A percentile compares a stretch with the other conserved stretches of the same genome.
Evolutionary conservation across 116 monocot genomes (phyloP).

Genomic region (Dioscorea cayenensis): DNA sequence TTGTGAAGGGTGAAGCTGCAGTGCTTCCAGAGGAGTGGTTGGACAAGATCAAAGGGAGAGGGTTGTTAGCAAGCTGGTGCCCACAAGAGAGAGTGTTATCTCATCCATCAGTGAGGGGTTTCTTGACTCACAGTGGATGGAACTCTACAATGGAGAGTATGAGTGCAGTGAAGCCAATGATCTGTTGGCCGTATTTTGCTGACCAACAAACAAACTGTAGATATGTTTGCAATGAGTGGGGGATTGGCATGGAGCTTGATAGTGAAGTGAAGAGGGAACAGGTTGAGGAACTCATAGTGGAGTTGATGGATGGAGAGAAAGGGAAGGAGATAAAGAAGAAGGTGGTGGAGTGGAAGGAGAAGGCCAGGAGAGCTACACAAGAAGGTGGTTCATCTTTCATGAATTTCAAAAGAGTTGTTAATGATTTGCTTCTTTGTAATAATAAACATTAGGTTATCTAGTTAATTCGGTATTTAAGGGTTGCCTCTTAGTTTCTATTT

Average conservation of each 20-base stretch:
- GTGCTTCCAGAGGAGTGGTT: constrained; percentile 1
- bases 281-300: background rate
- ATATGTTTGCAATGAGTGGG: constrained; percentile 6
- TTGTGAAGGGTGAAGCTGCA: background rate
- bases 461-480: no score
- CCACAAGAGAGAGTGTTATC: background rate
- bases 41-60: background rate
- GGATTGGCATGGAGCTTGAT: constrained; percentile 4
- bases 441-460: no score
- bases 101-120: constrained; percentile 3
- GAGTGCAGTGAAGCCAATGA: constrained; percentile 6
- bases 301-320: constrained; percentile 6
- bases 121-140: constrained; percentile 10
- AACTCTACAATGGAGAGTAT: constrained; percentile 8
- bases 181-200: constrained; percentile 7
- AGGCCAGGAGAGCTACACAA: background rate
- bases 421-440: background rate
- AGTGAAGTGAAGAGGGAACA: background rate
- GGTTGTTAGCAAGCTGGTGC: background rate
- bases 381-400: background rate
- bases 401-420: background rate
- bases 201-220: constrained; percentile 7
- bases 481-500: no score
- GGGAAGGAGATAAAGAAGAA: constrained; percentile 7
- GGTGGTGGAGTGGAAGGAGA: constrained; percentile 3